These are phyloP conservation scores for Beauveria sp. DNA, from an alignment of 2,329 filamentous ascomycete species.

Conservation along the genomic window DNA sequence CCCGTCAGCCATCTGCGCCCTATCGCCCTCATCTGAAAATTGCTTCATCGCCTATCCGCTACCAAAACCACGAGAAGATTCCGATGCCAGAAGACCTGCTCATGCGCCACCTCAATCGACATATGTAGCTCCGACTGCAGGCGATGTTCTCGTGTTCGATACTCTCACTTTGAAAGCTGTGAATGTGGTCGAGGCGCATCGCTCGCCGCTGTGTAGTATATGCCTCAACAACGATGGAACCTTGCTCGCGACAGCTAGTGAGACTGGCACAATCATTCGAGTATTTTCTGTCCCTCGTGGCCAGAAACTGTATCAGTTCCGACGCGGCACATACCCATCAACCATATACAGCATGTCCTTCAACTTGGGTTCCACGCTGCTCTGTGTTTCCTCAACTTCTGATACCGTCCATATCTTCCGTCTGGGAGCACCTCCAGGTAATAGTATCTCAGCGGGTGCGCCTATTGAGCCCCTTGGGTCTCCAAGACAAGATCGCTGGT, in stretches of 20 bases:
- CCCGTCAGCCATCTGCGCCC: conserved; percentile 79
- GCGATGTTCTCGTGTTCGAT: conserved; percentile 90
- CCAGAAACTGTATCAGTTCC: conserved; percentile 92
- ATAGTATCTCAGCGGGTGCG: conserved; percentile 27
- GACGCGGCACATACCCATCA: conserved; percentile 88
- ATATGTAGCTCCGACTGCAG: conserved; percentile 76
- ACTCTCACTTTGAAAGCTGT: conserved; percentile 82
- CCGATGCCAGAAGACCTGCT: conserved; percentile 53
- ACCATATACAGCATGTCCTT: conserved; percentile 99
- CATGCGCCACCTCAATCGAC: conserved; percentile 78
- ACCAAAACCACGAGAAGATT: conserved; percentile 61
- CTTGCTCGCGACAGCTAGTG: conserved; percentile 85
- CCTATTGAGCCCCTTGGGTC: conserved; percentile 34
- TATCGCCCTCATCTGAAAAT: conserved; percentile 90
- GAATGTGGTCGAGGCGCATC: conserved; percentile 92
- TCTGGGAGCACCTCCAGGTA: conserved; percentile 45
- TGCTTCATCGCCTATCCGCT: conserved; percentile 94
- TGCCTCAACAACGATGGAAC: conserved; percentile 90
- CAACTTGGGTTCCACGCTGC: conserved; percentile 83
- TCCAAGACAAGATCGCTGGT: conserved; percentile 43
- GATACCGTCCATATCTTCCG: conserved; percentile 97
- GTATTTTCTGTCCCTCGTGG: conserved; percentile 89
- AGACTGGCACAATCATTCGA: conserved; percentile 94
- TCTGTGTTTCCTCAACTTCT: conserved; percentile 92
- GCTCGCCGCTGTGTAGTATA: conserved; percentile 82